phyloP scores from a whole-genome alignment of 306 rosid species.

The Dicorynia guianensis region DNA sequence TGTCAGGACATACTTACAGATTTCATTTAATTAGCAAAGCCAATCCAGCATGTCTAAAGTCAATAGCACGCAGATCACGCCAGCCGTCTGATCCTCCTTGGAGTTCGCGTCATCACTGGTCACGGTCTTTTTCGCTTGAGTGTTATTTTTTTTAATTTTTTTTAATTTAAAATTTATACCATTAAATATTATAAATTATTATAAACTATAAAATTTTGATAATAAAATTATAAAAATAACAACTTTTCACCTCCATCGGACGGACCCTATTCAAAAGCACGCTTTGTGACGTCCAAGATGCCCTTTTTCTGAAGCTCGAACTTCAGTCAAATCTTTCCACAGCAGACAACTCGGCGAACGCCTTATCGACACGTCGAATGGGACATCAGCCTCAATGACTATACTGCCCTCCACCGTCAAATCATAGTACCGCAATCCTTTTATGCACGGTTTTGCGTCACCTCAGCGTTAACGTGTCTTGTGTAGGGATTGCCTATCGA shows the following conservation, averaged over 20 bases:
- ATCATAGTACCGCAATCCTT: slow-evolving; percentile 45
- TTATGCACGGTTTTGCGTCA: background rate
- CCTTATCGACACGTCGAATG: background rate
- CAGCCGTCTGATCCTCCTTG: slow-evolving; percentile 2
- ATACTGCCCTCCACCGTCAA: slow-evolving; percentile 39
- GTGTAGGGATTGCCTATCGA: background rate
- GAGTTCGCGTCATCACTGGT: background rate
- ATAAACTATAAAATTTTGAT: no score
- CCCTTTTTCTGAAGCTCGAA: background rate
- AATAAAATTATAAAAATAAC: no score
- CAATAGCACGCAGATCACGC: background rate
- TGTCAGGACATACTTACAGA: background rate
- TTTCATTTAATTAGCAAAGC: slow-evolving; percentile 21
- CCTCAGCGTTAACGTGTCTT: slow-evolving; percentile 30
- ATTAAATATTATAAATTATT: no score
- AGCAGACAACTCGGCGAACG: background rate
- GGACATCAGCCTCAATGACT: slow-evolving; percentile 15
- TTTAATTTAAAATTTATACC: no score
- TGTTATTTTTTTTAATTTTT: no score
- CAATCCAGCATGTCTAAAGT: background rate
- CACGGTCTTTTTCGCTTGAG: background rate
- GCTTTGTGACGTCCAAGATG: background rate
- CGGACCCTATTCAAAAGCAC: slow-evolving; percentile 28
- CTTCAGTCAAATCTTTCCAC: slow-evolving; percentile 36
- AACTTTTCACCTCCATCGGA: slow-evolving; percentile 5